phyloP scores from a whole-genome alignment of 2,329 filamentous ascomycete species.

The Colletotrichum musae region DNA sequence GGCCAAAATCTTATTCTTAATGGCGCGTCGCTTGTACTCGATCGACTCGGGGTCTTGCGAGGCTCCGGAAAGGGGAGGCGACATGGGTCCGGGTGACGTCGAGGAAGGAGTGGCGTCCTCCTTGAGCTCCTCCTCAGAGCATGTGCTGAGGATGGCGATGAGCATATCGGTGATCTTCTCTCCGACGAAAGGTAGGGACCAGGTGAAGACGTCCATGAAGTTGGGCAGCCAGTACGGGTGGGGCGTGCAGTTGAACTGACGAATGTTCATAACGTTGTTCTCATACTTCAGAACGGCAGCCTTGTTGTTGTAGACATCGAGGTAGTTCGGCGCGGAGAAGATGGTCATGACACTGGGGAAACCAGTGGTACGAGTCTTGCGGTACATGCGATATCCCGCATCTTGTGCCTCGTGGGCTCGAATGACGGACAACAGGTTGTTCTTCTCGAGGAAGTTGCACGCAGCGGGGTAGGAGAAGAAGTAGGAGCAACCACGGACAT shows the following conservation, averaged over 20 bases:
- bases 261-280: conserved; percentile 99
- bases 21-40: conserved; percentile 94
- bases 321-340: conserved; percentile 98
- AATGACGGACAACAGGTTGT: conserved; percentile 97
- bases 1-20: conserved; percentile 99
- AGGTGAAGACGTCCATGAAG: conserved; percentile 99
- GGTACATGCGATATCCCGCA: conserved; percentile 98
- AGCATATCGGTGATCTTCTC: conserved; percentile 99
- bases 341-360: conserved; percentile 99
- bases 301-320: conserved; percentile 99
- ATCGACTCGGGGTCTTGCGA: conserved; percentile 83
- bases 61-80: conserved; percentile 74
- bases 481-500: conserved; percentile 98
- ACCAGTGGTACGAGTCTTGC: conserved; percentile 96
- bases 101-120: conserved; percentile 86
- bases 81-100: conserved; percentile 77
- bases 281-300: conserved; percentile 99
- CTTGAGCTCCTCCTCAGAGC: conserved; percentile 98
- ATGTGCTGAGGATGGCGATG: conserved; percentile 97
- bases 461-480: conserved; percentile 99
- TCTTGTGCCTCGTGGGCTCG: conserved; percentile 98
- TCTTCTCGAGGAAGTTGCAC: conserved; percentile 98
- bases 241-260: conserved; percentile 99
- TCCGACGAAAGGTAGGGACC: conserved; percentile 97
- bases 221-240: conserved; percentile 99